A percentile compares a stretch with the other conserved stretches of the same genome.
Evolutionary conservation across 1,139 yeast genomes (phyloP).

Genomic region (Protomyces macrosporus): DNA sequence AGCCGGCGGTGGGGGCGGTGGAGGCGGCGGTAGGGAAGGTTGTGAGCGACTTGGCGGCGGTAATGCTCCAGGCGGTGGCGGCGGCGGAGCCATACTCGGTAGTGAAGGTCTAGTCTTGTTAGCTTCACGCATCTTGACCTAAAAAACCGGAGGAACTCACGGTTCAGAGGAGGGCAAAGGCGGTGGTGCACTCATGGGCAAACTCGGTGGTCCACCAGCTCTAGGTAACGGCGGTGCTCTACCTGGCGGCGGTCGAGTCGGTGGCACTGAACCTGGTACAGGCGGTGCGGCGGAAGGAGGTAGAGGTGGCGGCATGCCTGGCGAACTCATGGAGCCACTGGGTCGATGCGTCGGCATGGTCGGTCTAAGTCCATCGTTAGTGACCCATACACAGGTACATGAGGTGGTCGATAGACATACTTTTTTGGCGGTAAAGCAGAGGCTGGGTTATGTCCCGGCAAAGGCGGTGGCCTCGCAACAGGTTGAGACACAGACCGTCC

Average conservation of each 20-base stretch:
- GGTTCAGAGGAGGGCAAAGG: conserved; percentile 32
- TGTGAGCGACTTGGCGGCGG: conserved; percentile 32
- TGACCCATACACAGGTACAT: too few relatives aligned
- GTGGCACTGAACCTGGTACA: conserved; percentile 31
- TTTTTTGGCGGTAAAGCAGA: neutral
- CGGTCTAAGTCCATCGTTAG: conserved; percentile 27
- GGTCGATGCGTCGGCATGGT: conserved; percentile 9
- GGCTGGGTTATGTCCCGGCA: conserved; percentile 33
- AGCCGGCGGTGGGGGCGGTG: conserved; percentile 18
- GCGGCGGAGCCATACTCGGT: conserved; percentile 35
- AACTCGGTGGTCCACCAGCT: neutral
- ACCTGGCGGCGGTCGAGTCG: conserved; percentile 31
- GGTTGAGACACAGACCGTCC: conserved; percentile 37
- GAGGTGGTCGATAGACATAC: neutral
- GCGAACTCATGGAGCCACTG: conserved; percentile 20
- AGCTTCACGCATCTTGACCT: neutral
- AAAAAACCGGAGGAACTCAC: conserved; percentile 31
- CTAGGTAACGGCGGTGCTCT: conserved; percentile 15
- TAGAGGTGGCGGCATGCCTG: conserved; percentile 33
- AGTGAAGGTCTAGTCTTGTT: conserved; percentile 30
- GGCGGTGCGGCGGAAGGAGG: conserved; percentile 35
- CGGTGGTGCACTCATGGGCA: conserved; percentile 23
- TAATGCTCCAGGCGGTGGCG: conserved; percentile 35
- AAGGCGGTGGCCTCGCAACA: conserved; percentile 29
- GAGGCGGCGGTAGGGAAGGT: conserved; percentile 31